Base-by-base conservation (phyloP, 1,284 basidiomycete genomes). In the Naganishia cerealis region DNA sequence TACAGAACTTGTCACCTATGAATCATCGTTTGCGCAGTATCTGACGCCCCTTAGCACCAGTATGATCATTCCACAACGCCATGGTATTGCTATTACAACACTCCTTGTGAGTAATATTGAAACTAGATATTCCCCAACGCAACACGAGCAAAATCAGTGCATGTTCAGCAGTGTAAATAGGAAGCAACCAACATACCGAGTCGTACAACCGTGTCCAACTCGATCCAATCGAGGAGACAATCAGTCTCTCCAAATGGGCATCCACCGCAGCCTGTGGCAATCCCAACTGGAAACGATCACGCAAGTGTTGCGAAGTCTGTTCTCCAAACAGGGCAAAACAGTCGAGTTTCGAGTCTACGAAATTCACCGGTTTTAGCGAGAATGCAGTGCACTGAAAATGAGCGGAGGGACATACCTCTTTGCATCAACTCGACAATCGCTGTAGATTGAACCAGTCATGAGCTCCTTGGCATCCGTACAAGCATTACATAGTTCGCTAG, bases 391-490 rank as follows among this genome's bases (percentile, higher is more conserved):
- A 13, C n/a, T 24, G 21, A 33, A 24, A 33, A 29, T 21, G n/a
- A 40, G 26, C 6, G 38, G 16, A 12, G 48, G 24, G 9, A 75
- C 81, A 71, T 71, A 89, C 90, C 89, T 84, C 92, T 94, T 80
- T 95, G 92, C 94, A 97, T 97, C 56, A 97, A 82, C 77, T 98
- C 94, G 43, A 98, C 93, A 73, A 98, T 85, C 57, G 92, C 90
- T 91, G 67, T 3, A 55, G 7, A 13, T n/a, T 5, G 29, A 29
- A 48, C 39, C 29, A 39, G 1, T n/a, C 3, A 39, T 54, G 36
- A 67, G 56, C n/a, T 39, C 6, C 29, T 24, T 4, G 13, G 40
- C 0, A 9, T 36, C n/a, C 21, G 21, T 9, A 9, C n/a, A 38
- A 9, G 8, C 3, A 36, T 40, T 21, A 15, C 10, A 46, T 3